These are phyloP conservation scores for Schoenoplectus triqueter DNA, from an alignment of 202 grass and related monocot species.

Conservation along the genomic window DNA sequence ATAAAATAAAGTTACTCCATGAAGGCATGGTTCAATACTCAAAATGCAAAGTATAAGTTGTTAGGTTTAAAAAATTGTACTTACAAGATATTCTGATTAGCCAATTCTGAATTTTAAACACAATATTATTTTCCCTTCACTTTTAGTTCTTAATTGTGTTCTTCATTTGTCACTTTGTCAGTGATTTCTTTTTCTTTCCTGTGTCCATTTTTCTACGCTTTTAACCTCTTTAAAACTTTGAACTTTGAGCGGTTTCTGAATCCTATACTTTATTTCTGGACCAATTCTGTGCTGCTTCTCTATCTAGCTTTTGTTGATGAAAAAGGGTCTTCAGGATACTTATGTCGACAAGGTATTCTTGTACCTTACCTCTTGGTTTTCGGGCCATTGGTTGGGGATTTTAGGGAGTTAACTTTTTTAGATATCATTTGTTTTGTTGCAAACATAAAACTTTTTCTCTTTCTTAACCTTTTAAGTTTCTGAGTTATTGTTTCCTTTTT, in stretches of 20 bases:
- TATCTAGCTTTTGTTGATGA: slow-evolving; percentile 10
- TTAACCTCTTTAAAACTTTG: background rate
- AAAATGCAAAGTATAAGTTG: slow-evolving; percentile 3
- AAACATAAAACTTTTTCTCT: background rate
- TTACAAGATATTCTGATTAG: slow-evolving; percentile 13
- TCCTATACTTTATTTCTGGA: background rate
- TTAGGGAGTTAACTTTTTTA: background rate
- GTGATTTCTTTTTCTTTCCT: background rate
- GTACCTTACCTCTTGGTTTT: background rate
- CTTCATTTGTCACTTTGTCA: slow-evolving; percentile 9
- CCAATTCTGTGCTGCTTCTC: background rate
- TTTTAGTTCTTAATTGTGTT: slow-evolving; percentile 1
- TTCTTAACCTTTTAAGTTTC: slow-evolving; percentile 22
- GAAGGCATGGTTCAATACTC: background rate
- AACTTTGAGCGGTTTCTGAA: slow-evolving; percentile 12
- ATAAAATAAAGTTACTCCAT: background rate
- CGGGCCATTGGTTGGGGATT: background rate
- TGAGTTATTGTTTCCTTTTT: background rate
- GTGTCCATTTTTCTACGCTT: background rate
- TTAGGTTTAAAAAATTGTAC: background rate
- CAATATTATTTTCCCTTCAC: background rate
- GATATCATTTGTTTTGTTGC: background rate
- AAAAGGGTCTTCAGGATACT: slow-evolving; percentile 6
- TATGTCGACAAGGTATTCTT: background rate
- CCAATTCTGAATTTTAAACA: background rate